Percentiles rank a stretch among this genome's conserved stretches.
These are phyloP conservation scores for Diaporthe sp. DNA, from an alignment of 2,329 filamentous ascomycete species.

Conservation along the genomic window DNA sequence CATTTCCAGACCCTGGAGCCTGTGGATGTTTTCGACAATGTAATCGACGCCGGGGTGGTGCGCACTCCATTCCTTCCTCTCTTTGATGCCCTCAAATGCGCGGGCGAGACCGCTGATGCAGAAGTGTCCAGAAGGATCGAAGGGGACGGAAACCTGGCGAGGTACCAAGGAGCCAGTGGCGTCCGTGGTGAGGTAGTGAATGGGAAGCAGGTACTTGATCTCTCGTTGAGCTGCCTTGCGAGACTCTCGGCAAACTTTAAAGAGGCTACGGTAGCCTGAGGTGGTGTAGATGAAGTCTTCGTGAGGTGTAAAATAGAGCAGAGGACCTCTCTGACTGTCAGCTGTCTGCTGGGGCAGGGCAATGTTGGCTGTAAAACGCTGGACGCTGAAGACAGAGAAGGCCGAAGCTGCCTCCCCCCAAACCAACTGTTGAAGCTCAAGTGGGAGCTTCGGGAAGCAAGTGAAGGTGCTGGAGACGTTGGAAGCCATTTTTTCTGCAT, in stretches of 20 bases:
- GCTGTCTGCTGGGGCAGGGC: not conserved
- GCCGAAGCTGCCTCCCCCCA: not conserved
- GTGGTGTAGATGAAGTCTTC: not conserved
- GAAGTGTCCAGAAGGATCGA: not conserved
- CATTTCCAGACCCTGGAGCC: not conserved
- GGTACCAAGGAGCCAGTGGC: not conserved
- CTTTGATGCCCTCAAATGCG: not conserved
- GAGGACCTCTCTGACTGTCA: not conserved
- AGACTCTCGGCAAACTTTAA: not conserved
- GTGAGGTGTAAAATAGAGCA: not conserved
- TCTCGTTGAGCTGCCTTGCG: fast-evolving
- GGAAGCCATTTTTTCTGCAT: not conserved
- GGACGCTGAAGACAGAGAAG: not conserved
- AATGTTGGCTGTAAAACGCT: not conserved
- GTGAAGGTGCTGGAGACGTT: not conserved
- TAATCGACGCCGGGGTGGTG: too few species aligned
- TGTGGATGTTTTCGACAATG: too few species aligned
- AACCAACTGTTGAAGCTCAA: not conserved
- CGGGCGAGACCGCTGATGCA: not conserved
- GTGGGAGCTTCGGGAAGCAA: not conserved
- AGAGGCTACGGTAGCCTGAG: not conserved
- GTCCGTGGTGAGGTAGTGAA: not conserved
- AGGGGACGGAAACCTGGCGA: not conserved
- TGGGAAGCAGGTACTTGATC: not conserved
- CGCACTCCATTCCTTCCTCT: too few species aligned